phyloP scores from a whole-genome alignment of 1,139 yeast genomes.

The Suhomyces wounanorum region DNA sequence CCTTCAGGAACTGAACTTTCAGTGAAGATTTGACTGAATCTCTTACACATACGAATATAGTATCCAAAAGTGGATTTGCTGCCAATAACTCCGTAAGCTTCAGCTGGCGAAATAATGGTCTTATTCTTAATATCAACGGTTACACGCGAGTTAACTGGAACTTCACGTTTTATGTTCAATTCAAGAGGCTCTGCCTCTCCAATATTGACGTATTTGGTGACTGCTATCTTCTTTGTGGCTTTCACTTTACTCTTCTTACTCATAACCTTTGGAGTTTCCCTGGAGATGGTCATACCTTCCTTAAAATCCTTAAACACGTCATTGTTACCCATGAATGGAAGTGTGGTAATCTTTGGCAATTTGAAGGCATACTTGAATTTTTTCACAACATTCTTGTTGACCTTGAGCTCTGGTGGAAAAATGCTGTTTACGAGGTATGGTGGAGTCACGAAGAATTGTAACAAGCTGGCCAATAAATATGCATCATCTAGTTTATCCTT shows the following conservation, averaged over 20 bases:
- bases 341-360: conserved; percentile 68
- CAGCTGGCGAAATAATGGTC: conserved; percentile 67
- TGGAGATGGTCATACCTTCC: conserved; percentile 75
- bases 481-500: conserved; percentile 34
- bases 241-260: conserved; percentile 42
- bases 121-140: conserved; percentile 69
- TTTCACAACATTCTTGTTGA: conserved; percentile 30
- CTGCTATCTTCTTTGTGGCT: conserved; percentile 52
- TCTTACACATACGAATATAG: conserved; percentile 65
- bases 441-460: conserved; percentile 86
- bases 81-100: conserved; percentile 69
- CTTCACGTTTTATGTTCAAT: conserved; percentile 54
- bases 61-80: conserved; percentile 70
- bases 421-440: conserved; percentile 71
- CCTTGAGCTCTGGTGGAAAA: conserved; percentile 34
- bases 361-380: conserved; percentile 67
- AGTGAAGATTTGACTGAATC: conserved; percentile 68
- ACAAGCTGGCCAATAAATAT: conserved; percentile 63
- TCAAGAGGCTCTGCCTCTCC: conserved; percentile 63
- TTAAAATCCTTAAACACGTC: conserved; percentile 37
- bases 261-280: conserved; percentile 43
- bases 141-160: conserved; percentile 79
- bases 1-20: conserved; percentile 66
- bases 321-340: conserved; percentile 70
- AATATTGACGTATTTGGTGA: conserved; percentile 73